Evolutionary conservation across 805 yeast genomes (phyloP).

Genomic region (Myxozyma sirexii): DNA sequence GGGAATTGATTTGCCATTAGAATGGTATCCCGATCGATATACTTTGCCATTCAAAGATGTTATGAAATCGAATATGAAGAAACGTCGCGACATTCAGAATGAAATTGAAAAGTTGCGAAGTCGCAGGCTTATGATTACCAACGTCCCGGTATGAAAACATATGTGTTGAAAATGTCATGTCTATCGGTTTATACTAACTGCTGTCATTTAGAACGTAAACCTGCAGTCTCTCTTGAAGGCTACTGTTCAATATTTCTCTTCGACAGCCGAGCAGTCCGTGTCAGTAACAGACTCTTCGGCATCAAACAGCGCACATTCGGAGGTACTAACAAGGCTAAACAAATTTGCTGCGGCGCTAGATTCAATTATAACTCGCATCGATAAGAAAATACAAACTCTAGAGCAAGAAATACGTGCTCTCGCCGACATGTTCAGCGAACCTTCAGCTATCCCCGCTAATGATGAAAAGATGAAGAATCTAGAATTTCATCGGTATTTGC

Average conservation of each 20-base stretch:
- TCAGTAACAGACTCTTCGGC: background rate
- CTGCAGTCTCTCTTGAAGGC: background rate
- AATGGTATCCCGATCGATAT: constrained; percentile 38
- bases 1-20: constrained; percentile 34
- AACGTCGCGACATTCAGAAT: background rate
- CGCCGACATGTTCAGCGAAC: constrained; percentile 15
- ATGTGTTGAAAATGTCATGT: background rate
- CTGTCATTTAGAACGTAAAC: background rate
- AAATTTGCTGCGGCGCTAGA: constrained; percentile 7
- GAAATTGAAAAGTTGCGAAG: constrained; percentile 2
- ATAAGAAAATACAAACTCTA: constrained; percentile 9
- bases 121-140: background rate
- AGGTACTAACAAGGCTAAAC: background rate
- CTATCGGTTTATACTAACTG: background rate
- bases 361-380: constrained; percentile 6
- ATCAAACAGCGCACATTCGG: background rate
- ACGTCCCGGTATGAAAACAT: background rate
- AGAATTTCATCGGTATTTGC: constrained; percentile 28
- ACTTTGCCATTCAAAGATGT: constrained; percentile 25
- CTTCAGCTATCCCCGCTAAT: constrained; percentile 16
- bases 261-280: background rate
- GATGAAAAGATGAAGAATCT: constrained; percentile 9
- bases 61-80: constrained; percentile 13
- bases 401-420: constrained; percentile 10
- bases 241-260: background rate